phyloP scores from a whole-genome alignment of 2,329 filamentous ascomycete species.

The Stagonosporopsis chrysanthemi region DNA sequence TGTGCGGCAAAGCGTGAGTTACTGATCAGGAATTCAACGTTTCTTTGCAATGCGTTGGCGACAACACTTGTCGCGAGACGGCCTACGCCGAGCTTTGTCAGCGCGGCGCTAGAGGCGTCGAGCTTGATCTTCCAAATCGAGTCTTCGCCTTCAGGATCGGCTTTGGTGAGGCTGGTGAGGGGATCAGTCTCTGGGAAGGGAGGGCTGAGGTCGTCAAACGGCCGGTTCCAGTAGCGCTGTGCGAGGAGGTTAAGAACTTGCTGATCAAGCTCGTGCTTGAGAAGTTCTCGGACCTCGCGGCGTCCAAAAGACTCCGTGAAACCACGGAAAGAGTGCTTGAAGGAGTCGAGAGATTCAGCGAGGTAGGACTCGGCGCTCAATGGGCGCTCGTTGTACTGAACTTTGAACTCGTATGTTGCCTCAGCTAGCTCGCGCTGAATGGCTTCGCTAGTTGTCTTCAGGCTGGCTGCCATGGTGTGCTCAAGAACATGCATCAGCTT shows the following conservation, averaged over 20 bases:
- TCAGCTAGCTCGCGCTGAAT: constrained; percentile 96
- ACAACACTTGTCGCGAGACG: constrained; percentile 91
- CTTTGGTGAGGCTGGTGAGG: constrained; percentile 80
- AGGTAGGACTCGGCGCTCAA: constrained; percentile 96
- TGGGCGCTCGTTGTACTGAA: constrained; percentile 97
- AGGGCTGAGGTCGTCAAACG: constrained; percentile 79
- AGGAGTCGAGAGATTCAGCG: constrained; percentile 90
- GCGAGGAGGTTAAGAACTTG: constrained; percentile 92
- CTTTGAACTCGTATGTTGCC: constrained; percentile 98
- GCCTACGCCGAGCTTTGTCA: constrained; percentile 94
- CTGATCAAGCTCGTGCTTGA: constrained; percentile 94
- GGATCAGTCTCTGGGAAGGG: constrained; percentile 73
- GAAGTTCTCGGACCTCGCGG: constrained; percentile 83
- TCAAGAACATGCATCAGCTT: constrained; percentile 98
- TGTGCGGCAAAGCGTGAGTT: constrained; percentile 87
- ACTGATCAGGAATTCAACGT: constrained; percentile 79
- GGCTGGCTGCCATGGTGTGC: constrained; percentile 92
- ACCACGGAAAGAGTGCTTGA: constrained; percentile 97
- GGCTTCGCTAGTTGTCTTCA: constrained; percentile 87
- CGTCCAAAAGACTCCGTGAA: constrained; percentile 91
- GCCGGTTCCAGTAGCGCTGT: constrained; percentile 96
- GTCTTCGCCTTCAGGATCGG: constrained; percentile 73
- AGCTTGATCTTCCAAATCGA: constrained; percentile 94
- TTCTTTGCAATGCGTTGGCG: constrained; percentile 82
- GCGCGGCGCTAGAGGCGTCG: constrained; percentile 85